A percentile compares a stretch with the other conserved stretches of the same genome.
These are phyloP conservation scores for Sclerotinia borealis DNA, from an alignment of 2,329 filamentous ascomycete species.

Conservation along the genomic window DNA sequence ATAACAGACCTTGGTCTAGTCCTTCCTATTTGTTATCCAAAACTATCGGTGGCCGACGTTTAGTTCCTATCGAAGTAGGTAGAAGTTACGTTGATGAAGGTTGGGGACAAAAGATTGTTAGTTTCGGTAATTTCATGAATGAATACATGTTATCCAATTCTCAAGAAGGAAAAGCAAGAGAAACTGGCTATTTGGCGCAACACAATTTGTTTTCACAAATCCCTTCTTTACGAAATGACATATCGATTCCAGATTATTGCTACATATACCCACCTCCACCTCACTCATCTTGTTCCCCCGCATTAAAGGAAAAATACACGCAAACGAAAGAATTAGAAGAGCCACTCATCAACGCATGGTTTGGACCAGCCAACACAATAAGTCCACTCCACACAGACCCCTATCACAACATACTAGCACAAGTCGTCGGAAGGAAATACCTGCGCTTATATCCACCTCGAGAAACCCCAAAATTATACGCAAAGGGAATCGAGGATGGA, in stretches of 20 bases:
- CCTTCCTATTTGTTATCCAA: conserved; percentile 65
- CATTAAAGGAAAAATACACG: conserved; percentile 32
- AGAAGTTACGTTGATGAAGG: conserved; percentile 78
- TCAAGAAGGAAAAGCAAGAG: not conserved
- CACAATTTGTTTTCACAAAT: conserved; percentile 83
- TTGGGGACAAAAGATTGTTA: conserved; percentile 78
- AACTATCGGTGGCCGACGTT: conserved; percentile 69
- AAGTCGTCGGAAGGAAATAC: conserved; percentile 88
- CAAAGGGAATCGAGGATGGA: conserved; percentile 52
- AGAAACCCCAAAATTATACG: conserved; percentile 52
- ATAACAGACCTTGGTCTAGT: conserved; percentile 61
- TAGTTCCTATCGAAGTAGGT: conserved; percentile 83
- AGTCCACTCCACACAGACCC: conserved; percentile 91
- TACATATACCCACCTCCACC: conserved; percentile 59
- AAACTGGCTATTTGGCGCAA: conserved; percentile 82
- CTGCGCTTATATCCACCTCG: conserved; percentile 76
- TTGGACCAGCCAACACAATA: conserved; percentile 81
- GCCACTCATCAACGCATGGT: conserved; percentile 83
- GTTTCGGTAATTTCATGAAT: conserved; percentile 65
- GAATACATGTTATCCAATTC: conserved; percentile 21
- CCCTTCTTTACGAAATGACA: conserved; percentile 67
- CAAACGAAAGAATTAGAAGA: conserved; percentile 42
- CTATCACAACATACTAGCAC: conserved; percentile 86
- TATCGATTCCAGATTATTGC: conserved; percentile 77
- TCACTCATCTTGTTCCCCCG: conserved; percentile 43